Conservation (phyloP, 192 early-diverging fungal species). For the Coemansia sp. region DNA sequence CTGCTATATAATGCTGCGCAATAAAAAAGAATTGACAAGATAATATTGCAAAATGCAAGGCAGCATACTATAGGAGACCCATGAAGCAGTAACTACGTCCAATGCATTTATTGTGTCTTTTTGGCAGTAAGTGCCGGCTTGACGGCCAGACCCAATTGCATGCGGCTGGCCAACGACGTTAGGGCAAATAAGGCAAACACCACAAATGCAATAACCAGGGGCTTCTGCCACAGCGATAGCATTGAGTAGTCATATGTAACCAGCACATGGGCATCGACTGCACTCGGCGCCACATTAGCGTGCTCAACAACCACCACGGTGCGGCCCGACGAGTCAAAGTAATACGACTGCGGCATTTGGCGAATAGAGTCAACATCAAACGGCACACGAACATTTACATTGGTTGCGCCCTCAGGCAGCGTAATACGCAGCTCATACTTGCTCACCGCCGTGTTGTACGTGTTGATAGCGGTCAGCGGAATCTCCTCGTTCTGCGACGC, state of each 20-base stretch:
- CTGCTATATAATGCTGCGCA: not conserved
- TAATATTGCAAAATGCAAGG: slow-evolving; percentile 2
- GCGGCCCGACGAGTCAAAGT: slow-evolving; percentile 91
- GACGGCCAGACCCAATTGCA: slow-evolving; percentile 54
- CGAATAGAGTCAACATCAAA: slow-evolving; percentile 58
- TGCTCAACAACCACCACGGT: slow-evolving; percentile 69
- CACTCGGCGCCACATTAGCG: slow-evolving; percentile 71
- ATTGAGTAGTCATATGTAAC: slow-evolving; percentile 55
- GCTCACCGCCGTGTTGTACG: slow-evolving; percentile 59
- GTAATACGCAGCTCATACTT: slow-evolving; percentile 68
- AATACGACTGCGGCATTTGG: slow-evolving; percentile 63
- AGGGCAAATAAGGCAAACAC: slow-evolving; percentile 59
- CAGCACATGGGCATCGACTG: slow-evolving; percentile 53
- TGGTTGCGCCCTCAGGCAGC: slow-evolving; percentile 87
- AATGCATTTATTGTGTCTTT: not conserved
- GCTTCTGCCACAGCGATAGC: slow-evolving; percentile 59
- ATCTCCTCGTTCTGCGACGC: slow-evolving; percentile 64
- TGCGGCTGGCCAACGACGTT: slow-evolving; percentile 55
- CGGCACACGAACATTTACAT: slow-evolving; percentile 64
- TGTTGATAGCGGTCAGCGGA: slow-evolving; percentile 71
- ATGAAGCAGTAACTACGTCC: not conserved
- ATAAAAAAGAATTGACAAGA: not conserved
- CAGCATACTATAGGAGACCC: too few relatives aligned
- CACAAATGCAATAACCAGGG: slow-evolving; percentile 52
- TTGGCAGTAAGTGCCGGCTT: not conserved